Base-by-base conservation (phyloP, 805 yeast species). In the Metschnikowia anglica region DNA sequence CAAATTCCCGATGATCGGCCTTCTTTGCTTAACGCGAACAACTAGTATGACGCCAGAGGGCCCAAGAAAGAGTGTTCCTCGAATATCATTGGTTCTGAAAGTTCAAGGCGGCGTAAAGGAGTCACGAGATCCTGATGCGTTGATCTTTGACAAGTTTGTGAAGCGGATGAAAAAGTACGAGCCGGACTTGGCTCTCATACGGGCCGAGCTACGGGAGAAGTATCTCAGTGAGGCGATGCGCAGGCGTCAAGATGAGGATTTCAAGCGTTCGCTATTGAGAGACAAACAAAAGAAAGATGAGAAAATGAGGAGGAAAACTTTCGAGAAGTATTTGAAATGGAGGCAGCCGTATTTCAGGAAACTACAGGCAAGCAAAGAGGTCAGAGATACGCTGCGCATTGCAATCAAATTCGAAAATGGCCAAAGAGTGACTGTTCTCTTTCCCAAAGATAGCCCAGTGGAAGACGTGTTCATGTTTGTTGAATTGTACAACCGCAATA, bases 1-100 rank as follows among this genome's bases (percentile, higher is more conserved):
- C 16, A 76, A 78, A 50, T 81, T 83, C 55, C 99, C 99, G n/a
- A 85, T 86, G 57, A 61, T 87, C 25, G 95, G 91, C 0, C 65
- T 90, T 10, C 61, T 93, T 9, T 83, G 88, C 36, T 70, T 88
- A 41, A 85, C 88, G 13, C 75, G 81, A 37, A 68, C 71, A 12
- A 73, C 70, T 58, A 51, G 70, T 44, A 55, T 81, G 66, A 74
- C 85, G 0, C 78, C 81, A 0, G 71, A 73, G 16, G 85, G 85
- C 0, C 73, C 80, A 0, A 67, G 70, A 11, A 71, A 73, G 20
- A 66, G 81, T 0, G 48, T 74, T 1, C 81, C 88, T 2, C 74
- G 78, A 10, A 68, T 86, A 58, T 76, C 85, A 4, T 65, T 84
- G 36, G 74, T 87, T 17, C 70, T 76, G 41, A 79, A 79, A 50